Conservation (phyloP, 768 basidiomycete genomes). For the Mycena crocata region DNA sequence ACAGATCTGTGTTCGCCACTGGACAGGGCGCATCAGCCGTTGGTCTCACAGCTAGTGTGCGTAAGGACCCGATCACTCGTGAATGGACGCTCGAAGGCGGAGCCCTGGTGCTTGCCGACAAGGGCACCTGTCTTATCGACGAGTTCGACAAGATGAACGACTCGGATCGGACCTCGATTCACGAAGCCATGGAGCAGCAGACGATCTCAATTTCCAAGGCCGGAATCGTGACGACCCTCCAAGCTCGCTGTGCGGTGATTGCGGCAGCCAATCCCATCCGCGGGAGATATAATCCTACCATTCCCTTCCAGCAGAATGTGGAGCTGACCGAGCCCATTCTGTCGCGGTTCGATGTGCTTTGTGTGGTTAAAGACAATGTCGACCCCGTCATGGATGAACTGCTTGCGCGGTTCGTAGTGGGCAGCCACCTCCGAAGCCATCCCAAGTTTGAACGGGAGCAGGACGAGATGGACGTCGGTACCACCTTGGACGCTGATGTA, state of each 20-base stretch:
- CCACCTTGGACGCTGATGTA: constrained; percentile 90
- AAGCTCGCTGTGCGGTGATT: constrained; percentile 97
- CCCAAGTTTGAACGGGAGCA: constrained; percentile 88
- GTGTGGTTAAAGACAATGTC: constrained; percentile 97
- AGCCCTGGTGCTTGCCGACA: constrained; percentile 97
- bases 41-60: constrained; percentile 98
- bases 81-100: constrained; percentile 99
- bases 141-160: constrained; percentile 99
- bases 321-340: constrained; percentile 98
- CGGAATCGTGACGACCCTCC: constrained; percentile 97
- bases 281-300: constrained; percentile 97
- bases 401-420: constrained; percentile 97
- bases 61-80: constrained; percentile 95
- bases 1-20: constrained; percentile 97
- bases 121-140: constrained; percentile 97
- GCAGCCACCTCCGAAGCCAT: constrained; percentile 93
- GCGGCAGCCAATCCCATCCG: constrained; percentile 98
- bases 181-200: constrained; percentile 99
- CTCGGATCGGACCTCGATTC: constrained; percentile 95
- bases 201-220: constrained; percentile 99
- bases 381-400: constrained; percentile 98
- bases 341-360: constrained; percentile 97
- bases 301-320: constrained; percentile 98
- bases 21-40: constrained; percentile 99
- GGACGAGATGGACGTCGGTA: constrained; percentile 96